Conservation (phyloP, 805 yeast species). For the Candida qinlingensis region DNA sequence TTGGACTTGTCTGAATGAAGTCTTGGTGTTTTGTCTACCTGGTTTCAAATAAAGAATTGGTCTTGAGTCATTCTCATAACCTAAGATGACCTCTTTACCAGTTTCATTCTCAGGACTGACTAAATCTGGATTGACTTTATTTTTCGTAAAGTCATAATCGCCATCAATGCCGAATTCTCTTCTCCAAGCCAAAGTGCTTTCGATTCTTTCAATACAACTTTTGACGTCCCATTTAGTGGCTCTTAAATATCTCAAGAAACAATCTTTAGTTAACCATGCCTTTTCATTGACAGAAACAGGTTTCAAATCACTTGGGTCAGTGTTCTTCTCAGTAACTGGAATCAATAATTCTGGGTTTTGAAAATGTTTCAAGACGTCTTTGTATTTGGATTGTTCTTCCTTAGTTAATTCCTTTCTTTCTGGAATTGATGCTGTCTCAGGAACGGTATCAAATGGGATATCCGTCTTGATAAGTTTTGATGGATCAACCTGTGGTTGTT, state of each 20-base stretch:
- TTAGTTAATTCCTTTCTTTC: slow-evolving; percentile 39
- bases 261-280: slow-evolving; percentile 92
- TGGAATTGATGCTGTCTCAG: slow-evolving; percentile 39
- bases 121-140: slow-evolving; percentile 48
- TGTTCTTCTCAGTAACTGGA: slow-evolving; percentile 33
- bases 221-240: slow-evolving; percentile 87
- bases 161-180: slow-evolving; percentile 78
- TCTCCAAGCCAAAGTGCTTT: slow-evolving; percentile 84
- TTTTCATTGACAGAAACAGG: slow-evolving; percentile 56
- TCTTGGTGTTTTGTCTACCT: slow-evolving; percentile 92
- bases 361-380: slow-evolving; percentile 60
- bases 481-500: slow-evolving; percentile 21
- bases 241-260: slow-evolving; percentile 81
- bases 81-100: slow-evolving; percentile 89
- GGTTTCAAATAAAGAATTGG: slow-evolving; percentile 92
- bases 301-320: slow-evolving; percentile 29
- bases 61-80: slow-evolving; percentile 83
- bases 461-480: slow-evolving; percentile 25
- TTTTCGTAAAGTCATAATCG: slow-evolving; percentile 32
- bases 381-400: slow-evolving; percentile 56
- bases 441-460: slow-evolving; percentile 54
- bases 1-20: slow-evolving; percentile 89
- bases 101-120: slow-evolving; percentile 72
- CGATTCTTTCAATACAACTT: slow-evolving; percentile 70
- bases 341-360: slow-evolving; percentile 29